Evolutionary conservation across 2,329 filamentous ascomycete species (phyloP).

Genomic region (Colletotrichum incanum): DNA sequence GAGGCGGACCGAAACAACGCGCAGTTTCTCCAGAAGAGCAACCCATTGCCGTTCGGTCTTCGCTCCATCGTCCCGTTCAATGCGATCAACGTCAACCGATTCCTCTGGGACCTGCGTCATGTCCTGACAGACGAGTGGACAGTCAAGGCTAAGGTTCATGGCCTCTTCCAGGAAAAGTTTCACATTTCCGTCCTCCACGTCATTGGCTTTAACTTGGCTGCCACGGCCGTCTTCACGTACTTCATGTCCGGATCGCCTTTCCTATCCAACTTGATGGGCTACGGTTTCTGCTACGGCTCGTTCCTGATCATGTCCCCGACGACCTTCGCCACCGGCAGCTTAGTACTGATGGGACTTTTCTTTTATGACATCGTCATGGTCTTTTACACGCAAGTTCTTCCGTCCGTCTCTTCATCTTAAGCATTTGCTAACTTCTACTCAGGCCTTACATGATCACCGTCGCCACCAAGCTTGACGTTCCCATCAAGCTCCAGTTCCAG

Average conservation of each 20-base stretch:
- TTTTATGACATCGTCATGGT: slow-evolving; percentile 97
- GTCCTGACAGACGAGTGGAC: slow-evolving; percentile 68
- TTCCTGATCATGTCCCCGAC: slow-evolving; percentile 90
- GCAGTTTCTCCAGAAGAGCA: slow-evolving; percentile 43
- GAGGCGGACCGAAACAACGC: neutral
- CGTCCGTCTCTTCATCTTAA: neutral
- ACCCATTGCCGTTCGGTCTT: slow-evolving; percentile 52
- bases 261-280: slow-evolving; percentile 88
- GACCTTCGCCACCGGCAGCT: slow-evolving; percentile 84
- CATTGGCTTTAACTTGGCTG: slow-evolving; percentile 68
- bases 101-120: slow-evolving; percentile 67
- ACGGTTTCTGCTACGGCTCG: slow-evolving; percentile 87
- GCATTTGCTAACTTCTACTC: slow-evolving; percentile 44
- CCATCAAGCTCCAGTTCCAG: slow-evolving; percentile 89
- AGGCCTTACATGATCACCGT: slow-evolving; percentile 89
- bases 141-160: slow-evolving; percentile 66
- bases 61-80: slow-evolving; percentile 7
- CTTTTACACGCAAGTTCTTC: slow-evolving; percentile 81
- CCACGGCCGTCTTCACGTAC: slow-evolving; percentile 73
- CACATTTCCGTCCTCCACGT: slow-evolving; percentile 71
- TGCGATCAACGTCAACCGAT: slow-evolving; percentile 36
- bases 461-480: slow-evolving; percentile 89
- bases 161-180: slow-evolving; percentile 63
- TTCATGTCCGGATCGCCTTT: slow-evolving; percentile 73
- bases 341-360: slow-evolving; percentile 86